A percentile compares a stretch with the other conserved stretches of the same genome.
Evolutionary conservation across 208 protist genomes (phyloP).

Genomic region (Paratrypanosoma confusum): DNA sequence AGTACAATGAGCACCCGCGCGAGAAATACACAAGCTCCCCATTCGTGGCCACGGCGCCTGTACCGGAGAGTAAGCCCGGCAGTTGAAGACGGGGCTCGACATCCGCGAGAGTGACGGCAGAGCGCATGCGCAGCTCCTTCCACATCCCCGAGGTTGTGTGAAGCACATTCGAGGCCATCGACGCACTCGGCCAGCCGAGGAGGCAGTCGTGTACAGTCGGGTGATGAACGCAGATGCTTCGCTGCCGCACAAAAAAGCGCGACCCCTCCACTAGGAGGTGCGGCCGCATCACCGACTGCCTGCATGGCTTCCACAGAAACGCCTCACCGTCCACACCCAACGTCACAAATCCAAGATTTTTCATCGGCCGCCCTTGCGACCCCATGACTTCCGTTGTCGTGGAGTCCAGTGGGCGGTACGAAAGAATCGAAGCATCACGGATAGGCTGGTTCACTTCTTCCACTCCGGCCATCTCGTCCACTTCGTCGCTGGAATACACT

Average conservation of each 20-base stretch:
- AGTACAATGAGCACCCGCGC: slow-evolving; percentile 1
- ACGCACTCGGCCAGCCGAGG: not conserved
- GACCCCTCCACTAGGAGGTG: slow-evolving; percentile 3
- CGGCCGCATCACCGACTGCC: slow-evolving; percentile 3
- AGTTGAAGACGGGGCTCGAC: slow-evolving; percentile 6
- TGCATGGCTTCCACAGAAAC: slow-evolving; percentile 39
- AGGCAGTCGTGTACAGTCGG: slow-evolving; percentile 11
- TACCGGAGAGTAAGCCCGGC: slow-evolving; percentile 4
- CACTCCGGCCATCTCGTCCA: too few species aligned
- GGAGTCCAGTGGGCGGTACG: not conserved
- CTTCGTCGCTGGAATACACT: too few species aligned
- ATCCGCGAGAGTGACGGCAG: slow-evolving; percentile 11
- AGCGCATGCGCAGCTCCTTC: slow-evolving; percentile 8
- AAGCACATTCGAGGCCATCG: slow-evolving; percentile 3
- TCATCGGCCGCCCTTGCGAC: not conserved
- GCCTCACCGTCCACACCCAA: slow-evolving; percentile 31
- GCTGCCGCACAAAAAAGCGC: slow-evolving; percentile 3
- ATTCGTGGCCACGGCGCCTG: slow-evolving; percentile 13
- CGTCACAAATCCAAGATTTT: slow-evolving; percentile 60
- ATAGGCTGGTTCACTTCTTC: too few species aligned
- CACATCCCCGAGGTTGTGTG: slow-evolving; percentile 13
- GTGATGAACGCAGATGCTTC: slow-evolving; percentile 12
- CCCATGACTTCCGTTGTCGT: not conserved
- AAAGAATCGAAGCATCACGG: too few species aligned
- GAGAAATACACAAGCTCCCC: slow-evolving; percentile 13